Percentiles rank a stretch among this genome's conserved stretches.
These are phyloP conservation scores for Pistacia atlantica DNA, from an alignment of 345 rosid species.

Conservation along the genomic window DNA sequence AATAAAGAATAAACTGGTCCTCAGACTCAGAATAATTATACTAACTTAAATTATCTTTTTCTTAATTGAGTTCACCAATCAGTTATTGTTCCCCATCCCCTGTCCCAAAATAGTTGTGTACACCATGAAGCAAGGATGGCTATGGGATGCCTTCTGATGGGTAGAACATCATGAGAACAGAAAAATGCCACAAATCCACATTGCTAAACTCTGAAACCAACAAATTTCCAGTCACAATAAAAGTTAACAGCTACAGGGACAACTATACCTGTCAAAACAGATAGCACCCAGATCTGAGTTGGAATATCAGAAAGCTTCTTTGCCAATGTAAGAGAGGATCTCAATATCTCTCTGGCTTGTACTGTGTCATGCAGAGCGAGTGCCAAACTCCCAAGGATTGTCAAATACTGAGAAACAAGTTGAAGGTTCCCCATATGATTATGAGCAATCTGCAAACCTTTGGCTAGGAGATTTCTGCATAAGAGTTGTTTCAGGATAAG, in stretches of 20 bases:
- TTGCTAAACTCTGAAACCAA: conserved; percentile 1
- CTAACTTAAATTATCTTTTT: background rate
- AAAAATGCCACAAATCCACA: background rate
- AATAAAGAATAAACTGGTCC: background rate
- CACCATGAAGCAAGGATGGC: background rate
- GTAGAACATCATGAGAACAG: background rate
- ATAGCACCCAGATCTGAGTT: conserved; percentile 94
- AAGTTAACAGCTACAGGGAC: background rate
- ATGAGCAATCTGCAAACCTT: conserved; percentile 94
- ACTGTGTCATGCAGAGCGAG: conserved; percentile 88
- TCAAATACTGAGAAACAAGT: conserved; percentile 90
- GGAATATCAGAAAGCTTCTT: conserved; percentile 91
- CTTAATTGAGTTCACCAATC: background rate
- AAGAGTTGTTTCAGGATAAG: conserved; percentile 16
- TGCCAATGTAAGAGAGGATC: conserved; percentile 88
- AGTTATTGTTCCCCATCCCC: background rate
- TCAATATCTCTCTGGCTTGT: conserved; percentile 93
- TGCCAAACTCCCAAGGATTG: conserved; percentile 88
- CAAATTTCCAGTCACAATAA: background rate
- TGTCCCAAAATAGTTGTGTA: background rate
- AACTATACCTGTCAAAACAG: conserved; percentile 73
- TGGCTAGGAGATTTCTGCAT: conserved; percentile 86
- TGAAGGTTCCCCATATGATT: conserved; percentile 93
- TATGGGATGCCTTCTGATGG: background rate
- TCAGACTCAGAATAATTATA: background rate